Evolutionary conservation across 495 filamentous ascomycete genomes (phyloP), one percentile per base, ranked within the genome.

Genomic region (Podospora tetraspora): DNA sequence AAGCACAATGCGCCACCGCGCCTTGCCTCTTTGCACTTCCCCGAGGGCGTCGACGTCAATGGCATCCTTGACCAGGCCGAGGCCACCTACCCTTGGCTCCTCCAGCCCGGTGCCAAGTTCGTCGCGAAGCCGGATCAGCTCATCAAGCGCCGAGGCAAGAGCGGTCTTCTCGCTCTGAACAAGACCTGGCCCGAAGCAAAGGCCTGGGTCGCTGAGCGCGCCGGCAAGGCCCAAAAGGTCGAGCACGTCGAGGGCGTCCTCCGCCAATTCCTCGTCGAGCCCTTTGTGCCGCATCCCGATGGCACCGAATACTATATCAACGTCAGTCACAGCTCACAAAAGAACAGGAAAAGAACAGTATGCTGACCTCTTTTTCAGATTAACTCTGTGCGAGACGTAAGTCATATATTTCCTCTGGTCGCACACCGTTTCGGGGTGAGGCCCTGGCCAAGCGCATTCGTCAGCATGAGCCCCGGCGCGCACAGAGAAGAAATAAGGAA

Each of bases 81-180:
- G 85, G 81, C 89, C 79, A 93, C 89, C 76, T 98, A 93, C 85
- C 95, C 95, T 68, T 99, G 94, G 93, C 86, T 99, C 73, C 86
- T 97, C 63, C 82, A 84, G 70, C 75, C 84, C 65, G 93, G 88
- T 68, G 84, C 94, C 77, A 94, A 90, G 84, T 98, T 99, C 80
- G 95, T 99, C 73, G 96, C 96, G 59, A 99, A 99, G 88, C 95
- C 95, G 73, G 95, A 99, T 86, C 96, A 98, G 84, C 87, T 98
- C 81, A 98, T 99, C 86, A 99, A 99, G 90, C 85, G 95, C 77
- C 88, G 95, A 83, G 95, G 95, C 78, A 99, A 99, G 93, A 96
- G 92, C 79, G 95, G 95, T 78, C 89, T 99, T 61, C 84, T 99
- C 62, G 91, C 92, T 62, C 85, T 99, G 76, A 99, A 99, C 87